These are phyloP conservation scores for Naganishia albida DNA, from an alignment of 1,284 basidiomycete genomes.

Conservation along the genomic window DNA sequence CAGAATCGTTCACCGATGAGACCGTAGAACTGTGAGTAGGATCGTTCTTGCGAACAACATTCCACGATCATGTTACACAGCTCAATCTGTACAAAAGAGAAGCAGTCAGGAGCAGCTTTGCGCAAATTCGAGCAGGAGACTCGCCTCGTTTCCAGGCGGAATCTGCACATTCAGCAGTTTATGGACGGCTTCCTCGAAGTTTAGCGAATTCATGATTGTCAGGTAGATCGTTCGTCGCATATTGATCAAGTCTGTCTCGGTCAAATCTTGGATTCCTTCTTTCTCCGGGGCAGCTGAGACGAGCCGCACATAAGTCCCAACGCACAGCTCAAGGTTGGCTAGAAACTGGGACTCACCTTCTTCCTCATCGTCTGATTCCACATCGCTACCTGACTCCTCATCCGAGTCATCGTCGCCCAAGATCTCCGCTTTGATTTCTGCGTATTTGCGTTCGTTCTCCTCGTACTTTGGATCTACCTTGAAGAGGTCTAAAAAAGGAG, in stretches of 20 bases:
- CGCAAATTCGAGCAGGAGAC: constrained; percentile 35
- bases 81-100: constrained; percentile 66
- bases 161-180: constrained; percentile 93
- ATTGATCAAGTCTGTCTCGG: constrained; percentile 94
- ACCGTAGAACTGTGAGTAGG: constrained; percentile 94
- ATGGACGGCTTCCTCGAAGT: constrained; percentile 96
- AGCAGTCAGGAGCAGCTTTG: constrained; percentile 29
- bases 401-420: constrained; percentile 66
- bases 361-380: constrained; percentile 66
- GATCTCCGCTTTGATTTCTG: constrained; percentile 88
- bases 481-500: constrained; percentile 76
- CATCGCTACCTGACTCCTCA: constrained; percentile 68
- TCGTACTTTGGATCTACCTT: constrained; percentile 86
- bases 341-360: constrained; percentile 56
- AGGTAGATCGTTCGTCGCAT: constrained; percentile 91
- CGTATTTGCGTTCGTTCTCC: constrained; percentile 93
- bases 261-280: constrained; percentile 89
- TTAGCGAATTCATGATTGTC: constrained; percentile 91
- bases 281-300: constrained; percentile 66
- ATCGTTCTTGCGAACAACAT: constrained; percentile 98
- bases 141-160: constrained; percentile 85
- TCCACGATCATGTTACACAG: constrained; percentile 98
- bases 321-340: too few species aligned
- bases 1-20: constrained; percentile 94
- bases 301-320: constrained; percentile 1